Evolutionary conservation across 345 rosid species (phyloP).

Genomic region (Acer saccharum): DNA sequence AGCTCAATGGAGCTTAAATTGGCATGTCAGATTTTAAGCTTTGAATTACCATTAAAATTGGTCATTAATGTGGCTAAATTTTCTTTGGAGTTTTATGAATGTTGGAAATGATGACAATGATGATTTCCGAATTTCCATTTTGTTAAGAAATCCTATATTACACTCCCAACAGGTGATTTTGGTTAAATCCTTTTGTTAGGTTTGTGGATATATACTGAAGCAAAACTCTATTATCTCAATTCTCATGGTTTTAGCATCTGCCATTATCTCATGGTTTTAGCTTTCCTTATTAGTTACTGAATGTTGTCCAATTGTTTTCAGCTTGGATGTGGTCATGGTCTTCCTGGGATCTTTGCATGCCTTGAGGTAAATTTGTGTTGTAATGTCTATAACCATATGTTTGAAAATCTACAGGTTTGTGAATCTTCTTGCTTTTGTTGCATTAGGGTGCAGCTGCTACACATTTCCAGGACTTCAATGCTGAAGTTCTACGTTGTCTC

Average conservation of each 20-base stretch:
- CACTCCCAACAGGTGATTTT: neutral
- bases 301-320: constrained; percentile 34
- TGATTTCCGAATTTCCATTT: neutral
- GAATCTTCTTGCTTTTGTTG: constrained; percentile 20
- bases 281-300: constrained; percentile 20
- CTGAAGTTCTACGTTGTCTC: constrained; percentile 80
- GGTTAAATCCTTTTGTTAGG: neutral
- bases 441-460: constrained; percentile 62
- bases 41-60: neutral
- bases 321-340: constrained; percentile 98
- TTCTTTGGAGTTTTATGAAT: neutral
- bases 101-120: neutral
- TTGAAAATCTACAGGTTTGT: constrained; percentile 12
- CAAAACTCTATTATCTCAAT: neutral
- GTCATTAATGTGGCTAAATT: neutral
- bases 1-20: neutral
- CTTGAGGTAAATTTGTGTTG: constrained; percentile 53
- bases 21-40: neutral
- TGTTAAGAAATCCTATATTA: neutral
- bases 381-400: neutral
- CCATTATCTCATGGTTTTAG: neutral
- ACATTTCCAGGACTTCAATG: constrained; percentile 94
- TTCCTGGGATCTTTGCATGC: constrained; percentile 83
- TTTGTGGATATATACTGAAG: neutral
- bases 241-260: neutral